Conservation (phyloP, 2,329 filamentous ascomycete species). For the Kalmusia sp. region DNA sequence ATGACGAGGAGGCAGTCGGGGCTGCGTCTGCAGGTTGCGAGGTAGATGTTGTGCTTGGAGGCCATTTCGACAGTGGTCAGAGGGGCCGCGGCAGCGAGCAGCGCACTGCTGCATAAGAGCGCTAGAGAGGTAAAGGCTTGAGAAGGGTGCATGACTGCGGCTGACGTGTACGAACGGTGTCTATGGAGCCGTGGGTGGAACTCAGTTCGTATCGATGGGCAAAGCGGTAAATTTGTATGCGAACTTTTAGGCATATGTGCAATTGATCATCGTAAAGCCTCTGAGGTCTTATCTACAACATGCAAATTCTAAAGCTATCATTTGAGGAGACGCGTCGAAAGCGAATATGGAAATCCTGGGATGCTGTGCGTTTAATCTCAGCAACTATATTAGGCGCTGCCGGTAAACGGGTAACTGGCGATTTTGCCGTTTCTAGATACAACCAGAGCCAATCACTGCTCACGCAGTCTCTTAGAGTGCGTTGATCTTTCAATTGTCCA, state of each 20-base stretch:
- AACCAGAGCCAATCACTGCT: no score
- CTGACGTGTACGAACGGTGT: neutral
- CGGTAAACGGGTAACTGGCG: neutral
- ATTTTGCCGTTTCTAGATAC: neutral
- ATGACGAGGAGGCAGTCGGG: constrained; percentile 1
- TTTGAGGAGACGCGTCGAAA: neutral
- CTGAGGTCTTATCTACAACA: neutral
- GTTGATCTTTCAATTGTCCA: no score
- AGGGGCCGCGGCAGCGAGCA: neutral
- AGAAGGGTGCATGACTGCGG: neutral
- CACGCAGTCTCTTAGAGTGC: no score
- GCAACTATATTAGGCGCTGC: neutral
- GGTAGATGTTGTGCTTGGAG: constrained; percentile 19
- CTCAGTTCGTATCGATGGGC: no score
- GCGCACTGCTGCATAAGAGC: neutral
- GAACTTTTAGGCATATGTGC: neutral
- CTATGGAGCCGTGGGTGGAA: neutral
- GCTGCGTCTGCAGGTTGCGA: constrained; percentile 14
- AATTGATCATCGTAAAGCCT: neutral
- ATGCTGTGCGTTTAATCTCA: neutral
- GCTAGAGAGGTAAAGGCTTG: neutral
- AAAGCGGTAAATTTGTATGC: neutral
- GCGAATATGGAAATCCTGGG: neutral
- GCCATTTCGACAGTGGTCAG: no score
- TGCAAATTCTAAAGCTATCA: neutral